Conservation (phyloP, 2,329 filamentous ascomycete genomes). For the Exserohilum turcica region DNA sequence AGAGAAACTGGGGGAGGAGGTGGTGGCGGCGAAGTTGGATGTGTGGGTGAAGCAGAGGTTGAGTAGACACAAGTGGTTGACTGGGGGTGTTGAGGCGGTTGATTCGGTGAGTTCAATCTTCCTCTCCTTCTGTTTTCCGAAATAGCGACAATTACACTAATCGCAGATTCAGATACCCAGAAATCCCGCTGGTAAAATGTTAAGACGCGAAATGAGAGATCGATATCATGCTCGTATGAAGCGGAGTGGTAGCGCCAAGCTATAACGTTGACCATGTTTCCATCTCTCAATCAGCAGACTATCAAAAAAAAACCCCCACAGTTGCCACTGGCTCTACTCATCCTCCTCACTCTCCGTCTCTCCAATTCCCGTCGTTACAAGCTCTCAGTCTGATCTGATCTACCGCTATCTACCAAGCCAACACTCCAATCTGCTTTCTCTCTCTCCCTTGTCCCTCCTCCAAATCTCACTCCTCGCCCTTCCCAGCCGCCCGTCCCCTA, state of each 20-base stretch:
- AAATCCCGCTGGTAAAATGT: conserved; percentile 38
- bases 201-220: conserved; percentile 39
- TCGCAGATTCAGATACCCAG: conserved; percentile 28
- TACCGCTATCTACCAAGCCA: too few species aligned
- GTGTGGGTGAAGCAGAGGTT: conserved; percentile 29
- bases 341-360: too few species aligned
- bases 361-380: too few species aligned
- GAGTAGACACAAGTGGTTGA: conserved; percentile 40
- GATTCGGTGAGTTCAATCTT: conserved; percentile 27
- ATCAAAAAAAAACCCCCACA: too few species aligned
- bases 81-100: conserved; percentile 37
- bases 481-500: too few species aligned
- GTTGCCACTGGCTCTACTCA: too few species aligned
- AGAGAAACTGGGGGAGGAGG: conserved; percentile 15
- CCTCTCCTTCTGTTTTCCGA: neutral
- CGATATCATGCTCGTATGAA: conserved; percentile 32
- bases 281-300: too few species aligned
- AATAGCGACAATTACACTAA: neutral
- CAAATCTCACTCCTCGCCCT: too few species aligned
- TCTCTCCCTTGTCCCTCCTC: too few species aligned
- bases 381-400: too few species aligned
- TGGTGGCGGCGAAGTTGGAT: conserved; percentile 26
- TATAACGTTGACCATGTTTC: too few species aligned
- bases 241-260: conserved; percentile 21
- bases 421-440: too few species aligned